Evolutionary conservation across 2,329 filamentous ascomycete genomes (phyloP), one percentile per base, ranked within the genome.

Genomic region (Aspergillus amoenus): DNA sequence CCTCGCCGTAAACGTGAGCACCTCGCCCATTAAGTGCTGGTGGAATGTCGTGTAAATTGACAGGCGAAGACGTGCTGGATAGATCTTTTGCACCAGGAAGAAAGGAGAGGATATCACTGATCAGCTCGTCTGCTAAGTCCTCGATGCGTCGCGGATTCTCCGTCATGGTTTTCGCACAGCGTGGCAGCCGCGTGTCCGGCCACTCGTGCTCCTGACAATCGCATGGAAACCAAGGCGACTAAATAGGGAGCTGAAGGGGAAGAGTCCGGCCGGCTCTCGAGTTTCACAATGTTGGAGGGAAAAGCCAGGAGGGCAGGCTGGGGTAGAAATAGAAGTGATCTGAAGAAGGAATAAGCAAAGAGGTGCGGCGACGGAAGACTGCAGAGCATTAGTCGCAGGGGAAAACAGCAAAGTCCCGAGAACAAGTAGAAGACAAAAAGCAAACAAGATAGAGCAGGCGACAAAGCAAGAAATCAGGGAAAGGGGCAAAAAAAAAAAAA

Each of bases 111-210:
- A 75, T 68, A 37, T 72, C 66, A 54, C 60, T 69, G 51, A 75
- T 62, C 42, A 75, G 56, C 61, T 75, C 73, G 59, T 75, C 72
- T 42, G 73, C 70, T 56, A 75, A 65, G 60, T 70, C 61, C 41
- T 67, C 63, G 65, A 75, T 72, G 57, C 63, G 66, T 61, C 67
- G 64, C 58, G 66, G 63, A 52, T 58, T 63, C 59, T 68, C 64
- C 27, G 43, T 53, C 72, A 75, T 74, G 60, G 55, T 71, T 60
- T 63, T 62, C 57, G 65, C 65, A 65, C 59, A 59, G 55, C 59
- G 61, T 64, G 59, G 63, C 66, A 70, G 70, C 70, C 70, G 69
- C 64, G 62, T 64, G 61, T 61, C 65, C 65, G 69, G 66, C 69
- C 69, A 68, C 64, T 61, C 60, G 63, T 56, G 53, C 53, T 52